phyloP scores from a whole-genome alignment of 768 basidiomycete species.

The Kwoniella bestiolae region DNA sequence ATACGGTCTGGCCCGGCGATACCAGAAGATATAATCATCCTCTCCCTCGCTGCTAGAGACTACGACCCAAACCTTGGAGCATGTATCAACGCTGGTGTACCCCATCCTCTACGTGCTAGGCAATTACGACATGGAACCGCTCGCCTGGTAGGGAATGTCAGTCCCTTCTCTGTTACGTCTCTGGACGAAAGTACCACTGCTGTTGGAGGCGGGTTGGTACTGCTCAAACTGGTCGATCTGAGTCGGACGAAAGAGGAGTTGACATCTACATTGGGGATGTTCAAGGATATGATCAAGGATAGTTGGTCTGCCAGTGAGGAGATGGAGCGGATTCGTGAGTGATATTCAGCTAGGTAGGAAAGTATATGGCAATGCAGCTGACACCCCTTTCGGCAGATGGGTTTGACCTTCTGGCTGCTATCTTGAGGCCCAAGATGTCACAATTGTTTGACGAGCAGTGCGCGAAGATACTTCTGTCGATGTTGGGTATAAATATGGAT shows the following conservation, averaged over 20 bases:
- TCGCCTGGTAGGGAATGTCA: slow-evolving; percentile 39
- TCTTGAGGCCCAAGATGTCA: slow-evolving; percentile 70
- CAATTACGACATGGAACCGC: slow-evolving; percentile 37
- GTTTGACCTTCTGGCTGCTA: slow-evolving; percentile 80
- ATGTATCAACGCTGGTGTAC: slow-evolving; percentile 45
- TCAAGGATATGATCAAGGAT: slow-evolving; percentile 76
- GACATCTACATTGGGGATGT: slow-evolving; percentile 70
- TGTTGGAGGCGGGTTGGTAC: slow-evolving; percentile 78
- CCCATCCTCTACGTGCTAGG: slow-evolving; percentile 36
- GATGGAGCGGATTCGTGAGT: slow-evolving; percentile 84
- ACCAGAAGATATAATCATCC: slow-evolving; percentile 48
- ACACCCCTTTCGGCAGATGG: slow-evolving; percentile 64
- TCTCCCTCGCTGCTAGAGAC: slow-evolving; percentile 42
- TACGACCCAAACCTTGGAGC: slow-evolving; percentile 10
- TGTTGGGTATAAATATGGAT: slow-evolving; percentile 81
- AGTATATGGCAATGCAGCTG: slow-evolving; percentile 33
- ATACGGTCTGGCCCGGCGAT: slow-evolving; percentile 49
- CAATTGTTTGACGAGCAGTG: slow-evolving; percentile 75
- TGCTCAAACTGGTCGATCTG: slow-evolving; percentile 74
- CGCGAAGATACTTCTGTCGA: slow-evolving; percentile 82
- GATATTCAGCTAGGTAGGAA: no score
- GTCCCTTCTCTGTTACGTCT: slow-evolving; percentile 40
- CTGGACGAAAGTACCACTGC: slow-evolving; percentile 79
- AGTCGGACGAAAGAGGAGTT: slow-evolving; percentile 79
- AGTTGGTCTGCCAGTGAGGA: slow-evolving; percentile 95